These are phyloP conservation scores for Buxus sempervirens DNA, from an alignment of 164 flowering plant species.

Conservation along the genomic window DNA sequence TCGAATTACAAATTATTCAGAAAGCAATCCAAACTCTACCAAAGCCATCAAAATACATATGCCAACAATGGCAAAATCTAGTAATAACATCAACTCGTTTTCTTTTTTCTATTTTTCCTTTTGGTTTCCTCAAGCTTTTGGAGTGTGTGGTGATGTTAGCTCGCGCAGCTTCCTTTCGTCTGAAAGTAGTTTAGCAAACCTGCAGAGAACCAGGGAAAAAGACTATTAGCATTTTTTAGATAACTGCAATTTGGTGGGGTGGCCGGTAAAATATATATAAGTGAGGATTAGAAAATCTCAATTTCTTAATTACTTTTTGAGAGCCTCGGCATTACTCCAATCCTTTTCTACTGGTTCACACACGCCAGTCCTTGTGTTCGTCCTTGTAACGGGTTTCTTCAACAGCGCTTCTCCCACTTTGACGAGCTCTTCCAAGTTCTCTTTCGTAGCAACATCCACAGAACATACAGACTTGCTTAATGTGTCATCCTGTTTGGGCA, in stretches of 20 bases:
- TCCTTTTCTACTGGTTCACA: constrained; percentile 18
- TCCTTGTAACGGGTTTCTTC: constrained; percentile 34
- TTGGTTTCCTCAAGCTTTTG: no score
- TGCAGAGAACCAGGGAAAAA: constrained; percentile 4
- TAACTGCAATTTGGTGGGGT: no score
- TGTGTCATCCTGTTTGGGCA: constrained; percentile 16
- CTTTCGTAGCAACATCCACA: constrained; percentile 25
- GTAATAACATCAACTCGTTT: no score
- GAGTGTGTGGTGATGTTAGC: constrained; percentile 25
- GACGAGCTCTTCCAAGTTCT: constrained; percentile 34
- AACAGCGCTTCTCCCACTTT: constrained; percentile 31
- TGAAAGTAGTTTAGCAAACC: constrained; percentile 36
- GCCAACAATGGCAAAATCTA: no score
- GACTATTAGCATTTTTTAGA: no score
- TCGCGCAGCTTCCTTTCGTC: constrained; percentile 29
- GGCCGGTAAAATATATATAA: no score
- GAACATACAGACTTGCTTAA: constrained; percentile 24
- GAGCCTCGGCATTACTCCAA: constrained; percentile 36
- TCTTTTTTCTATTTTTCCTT: no score
- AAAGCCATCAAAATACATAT: no score
- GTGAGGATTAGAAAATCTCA: no score
- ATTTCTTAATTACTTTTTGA: constrained; percentile 27
- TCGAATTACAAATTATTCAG: no score
- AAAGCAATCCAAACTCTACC: no score
- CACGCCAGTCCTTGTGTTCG: constrained; percentile 31